Percentiles rank a stretch among this genome's conserved stretches.
phyloP scores from a whole-genome alignment of 805 yeast species.

The Wickerhamomyces strasburgensis region DNA sequence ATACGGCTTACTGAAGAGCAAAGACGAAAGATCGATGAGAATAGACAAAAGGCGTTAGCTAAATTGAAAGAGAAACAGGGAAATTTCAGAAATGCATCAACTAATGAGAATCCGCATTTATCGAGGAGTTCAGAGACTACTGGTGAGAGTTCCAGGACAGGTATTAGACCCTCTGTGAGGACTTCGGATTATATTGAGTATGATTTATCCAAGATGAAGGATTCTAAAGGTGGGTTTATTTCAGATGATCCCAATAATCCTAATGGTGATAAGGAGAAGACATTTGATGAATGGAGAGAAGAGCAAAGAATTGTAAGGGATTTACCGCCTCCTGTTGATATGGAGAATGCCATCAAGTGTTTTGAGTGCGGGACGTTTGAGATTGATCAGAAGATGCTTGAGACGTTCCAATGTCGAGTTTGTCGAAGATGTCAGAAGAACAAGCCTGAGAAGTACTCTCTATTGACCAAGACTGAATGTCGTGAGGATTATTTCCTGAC shows the following conservation, averaged over 20 bases:
- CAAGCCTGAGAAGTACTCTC: slow-evolving; percentile 81
- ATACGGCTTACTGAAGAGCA: slow-evolving; percentile 45
- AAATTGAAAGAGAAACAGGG: slow-evolving; percentile 31
- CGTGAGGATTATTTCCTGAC: slow-evolving; percentile 87
- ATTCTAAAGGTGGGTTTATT: slow-evolving; percentile 71
- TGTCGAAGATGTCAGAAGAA: slow-evolving; percentile 73
- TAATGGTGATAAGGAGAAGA: slow-evolving; percentile 41
- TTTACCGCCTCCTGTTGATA: slow-evolving; percentile 67
- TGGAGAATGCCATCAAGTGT: slow-evolving; percentile 75
- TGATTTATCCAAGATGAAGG: slow-evolving; percentile 89
- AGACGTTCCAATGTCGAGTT: slow-evolving; percentile 69
- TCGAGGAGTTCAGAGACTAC: slow-evolving; percentile 1
- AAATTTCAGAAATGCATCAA: slow-evolving; percentile 35
- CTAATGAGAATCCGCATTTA: slow-evolving; percentile 19
- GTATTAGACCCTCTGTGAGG: slow-evolving; percentile 41
- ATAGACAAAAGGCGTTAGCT: slow-evolving; percentile 49
- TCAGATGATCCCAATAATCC: slow-evolving; percentile 25
- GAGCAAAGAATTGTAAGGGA: slow-evolving; percentile 43
- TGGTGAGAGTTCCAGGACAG: neutral
- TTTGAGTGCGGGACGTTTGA: slow-evolving; percentile 79
- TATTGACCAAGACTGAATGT: slow-evolving; percentile 93
- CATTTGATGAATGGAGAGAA: slow-evolving; percentile 45
- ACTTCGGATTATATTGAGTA: slow-evolving; percentile 71
- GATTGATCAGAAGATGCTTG: slow-evolving; percentile 64
- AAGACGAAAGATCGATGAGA: slow-evolving; percentile 42